Base-by-base conservation (phyloP, 768 basidiomycete genomes). In the Scleroderma bovista region DNA sequence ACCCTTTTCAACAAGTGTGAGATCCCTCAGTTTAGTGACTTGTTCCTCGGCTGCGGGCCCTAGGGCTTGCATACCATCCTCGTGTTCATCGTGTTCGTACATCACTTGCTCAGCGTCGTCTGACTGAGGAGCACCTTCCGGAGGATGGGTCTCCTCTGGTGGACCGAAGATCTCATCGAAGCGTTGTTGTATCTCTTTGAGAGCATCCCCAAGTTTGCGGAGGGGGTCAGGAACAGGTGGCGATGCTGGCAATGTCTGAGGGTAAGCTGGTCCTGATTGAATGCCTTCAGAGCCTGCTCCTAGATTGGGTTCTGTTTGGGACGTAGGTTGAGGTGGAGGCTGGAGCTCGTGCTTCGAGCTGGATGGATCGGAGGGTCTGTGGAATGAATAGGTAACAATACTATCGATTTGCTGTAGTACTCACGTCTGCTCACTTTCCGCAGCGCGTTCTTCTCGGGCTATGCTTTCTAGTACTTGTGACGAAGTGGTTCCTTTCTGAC, bases 21-120 rank as follows among this genome's bases (percentile, higher is more conserved):
- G 81, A 45, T 95, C 85, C 55, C 85, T 77, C 41, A 96, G 72
- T 60, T 85, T 88, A 16, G 88, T 85, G 11, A 81, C 79, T 62
- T 93, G 82, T 57, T 95, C 92, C 38, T 90, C 84, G 10, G 78
- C 83, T 3, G 94, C 86, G 1, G 91, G 83, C 6, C 92, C 95
- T 19, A 98, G 77, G 1, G 93, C 92, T 67, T 95, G 92, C 81
- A 88, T 88, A 31, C 85, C 79, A 48, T 85, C 71, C 52, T 79
- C 81, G 2, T 87, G 56, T 79, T 49, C 75, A 75, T 36, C 88
- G 69, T 56, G 57, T 2, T 50, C 51, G 66, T 95, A 92, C 64
- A 96, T 90, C 13, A 96, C 65, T 56, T 83, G 79, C 8, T 77
- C 69, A 2, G 71, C 60, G 15, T 67, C 65, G 10, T 60, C 66